A percentile compares a stretch with the other conserved stretches of the same genome.
Evolutionary conservation across 768 basidiomycete species (phyloP).

Genomic region (Trichaptum fuscoviolaceum): DNA sequence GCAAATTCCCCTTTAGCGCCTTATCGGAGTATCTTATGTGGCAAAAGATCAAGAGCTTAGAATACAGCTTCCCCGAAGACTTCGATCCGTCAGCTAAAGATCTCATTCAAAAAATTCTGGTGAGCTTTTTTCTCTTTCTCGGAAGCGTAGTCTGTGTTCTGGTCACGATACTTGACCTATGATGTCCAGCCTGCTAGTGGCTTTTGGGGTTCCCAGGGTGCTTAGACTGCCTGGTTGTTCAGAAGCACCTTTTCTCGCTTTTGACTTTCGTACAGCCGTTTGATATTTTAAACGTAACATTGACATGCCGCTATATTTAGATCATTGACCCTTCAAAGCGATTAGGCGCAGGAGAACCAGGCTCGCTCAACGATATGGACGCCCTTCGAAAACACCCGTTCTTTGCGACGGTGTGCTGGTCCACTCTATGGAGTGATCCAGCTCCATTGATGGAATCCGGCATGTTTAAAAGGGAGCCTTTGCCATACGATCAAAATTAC

Average conservation of each 20-base stretch:
- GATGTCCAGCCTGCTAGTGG: no score
- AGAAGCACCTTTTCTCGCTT: no score
- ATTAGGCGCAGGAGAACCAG: constrained; percentile 49
- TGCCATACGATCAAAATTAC: constrained; percentile 29
- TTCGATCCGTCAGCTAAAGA: constrained; percentile 81
- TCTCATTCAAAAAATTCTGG: constrained; percentile 72
- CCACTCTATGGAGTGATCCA: constrained; percentile 57
- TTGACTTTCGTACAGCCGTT: no score
- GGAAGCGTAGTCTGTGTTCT: no score
- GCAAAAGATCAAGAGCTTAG: constrained; percentile 86
- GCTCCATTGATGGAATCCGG: constrained; percentile 57
- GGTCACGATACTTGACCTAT: no score
- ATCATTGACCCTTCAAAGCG: constrained; percentile 54
- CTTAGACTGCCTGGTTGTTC: no score
- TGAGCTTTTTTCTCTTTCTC: constrained; percentile 40
- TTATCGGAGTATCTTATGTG: constrained; percentile 91
- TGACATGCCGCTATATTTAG: constrained; percentile 40
- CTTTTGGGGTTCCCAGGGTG: no score
- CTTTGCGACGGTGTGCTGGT: constrained; percentile 55
- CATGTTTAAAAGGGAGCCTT: constrained; percentile 34
- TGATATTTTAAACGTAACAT: constrained; percentile 10
- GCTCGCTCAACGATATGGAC: constrained; percentile 31
- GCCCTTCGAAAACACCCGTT: constrained; percentile 59
- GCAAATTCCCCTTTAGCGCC: constrained; percentile 87
- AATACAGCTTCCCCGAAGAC: constrained; percentile 82